Conservation (phyloP, 2,329 filamentous ascomycete genomes). For the Trichoderma citrinoviride region DNA sequence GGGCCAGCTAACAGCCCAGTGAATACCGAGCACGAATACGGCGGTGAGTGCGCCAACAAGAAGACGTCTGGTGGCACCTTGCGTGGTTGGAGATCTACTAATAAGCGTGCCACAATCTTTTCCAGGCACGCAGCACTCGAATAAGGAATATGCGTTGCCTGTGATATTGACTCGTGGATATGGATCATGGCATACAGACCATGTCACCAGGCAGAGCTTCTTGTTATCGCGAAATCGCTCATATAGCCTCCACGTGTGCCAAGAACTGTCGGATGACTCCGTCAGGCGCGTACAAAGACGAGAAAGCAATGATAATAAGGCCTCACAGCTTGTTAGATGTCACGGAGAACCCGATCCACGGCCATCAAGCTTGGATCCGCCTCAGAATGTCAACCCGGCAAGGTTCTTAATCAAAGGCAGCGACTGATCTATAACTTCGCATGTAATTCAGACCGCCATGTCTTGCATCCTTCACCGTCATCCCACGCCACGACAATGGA, state of each 20-base stretch:
- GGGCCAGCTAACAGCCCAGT: too few relatives aligned
- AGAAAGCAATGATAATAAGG: neutral
- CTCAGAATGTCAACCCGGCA: neutral
- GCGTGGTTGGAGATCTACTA: neutral
- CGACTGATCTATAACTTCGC: too few relatives aligned
- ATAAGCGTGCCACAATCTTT: too few relatives aligned
- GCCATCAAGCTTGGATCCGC: neutral
- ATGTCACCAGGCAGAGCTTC: neutral
- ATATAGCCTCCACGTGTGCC: neutral
- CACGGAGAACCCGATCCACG: neutral
- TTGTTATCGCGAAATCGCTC: neutral
- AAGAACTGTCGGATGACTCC: conserved; percentile 1
- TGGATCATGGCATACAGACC: too few relatives aligned
- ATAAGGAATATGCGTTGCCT: too few relatives aligned
- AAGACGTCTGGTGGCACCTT: neutral
- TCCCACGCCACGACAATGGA: too few relatives aligned
- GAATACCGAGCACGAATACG: conserved; percentile 17
- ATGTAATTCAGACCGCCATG: too few relatives aligned
- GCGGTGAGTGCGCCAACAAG: neutral
- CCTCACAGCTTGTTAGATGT: neutral
- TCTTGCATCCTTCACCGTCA: too few relatives aligned
- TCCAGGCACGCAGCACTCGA: too few relatives aligned
- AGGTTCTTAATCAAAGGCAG: too few relatives aligned
- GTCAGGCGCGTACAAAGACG: neutral
- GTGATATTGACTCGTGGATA: neutral